These are phyloP conservation scores for Fragaria vesca DNA, from an alignment of 306 rosid genomes.

Conservation along the genomic window DNA sequence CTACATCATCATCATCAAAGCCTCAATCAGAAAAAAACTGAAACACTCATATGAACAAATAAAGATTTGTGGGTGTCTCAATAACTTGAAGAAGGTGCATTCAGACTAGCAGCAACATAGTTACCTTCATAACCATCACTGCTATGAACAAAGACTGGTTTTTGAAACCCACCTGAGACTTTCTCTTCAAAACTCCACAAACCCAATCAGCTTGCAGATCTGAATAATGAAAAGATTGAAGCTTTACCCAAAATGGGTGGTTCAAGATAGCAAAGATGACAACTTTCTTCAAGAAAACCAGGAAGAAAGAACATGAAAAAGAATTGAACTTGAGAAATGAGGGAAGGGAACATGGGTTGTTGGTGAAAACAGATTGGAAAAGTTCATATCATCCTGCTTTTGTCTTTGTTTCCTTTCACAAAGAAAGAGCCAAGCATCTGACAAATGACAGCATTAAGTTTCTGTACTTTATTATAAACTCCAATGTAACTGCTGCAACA, in stretches of 20 bases:
- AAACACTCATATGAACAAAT: not conserved
- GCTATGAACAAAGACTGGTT: conserved; percentile 15
- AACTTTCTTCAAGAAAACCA: conserved; percentile 13
- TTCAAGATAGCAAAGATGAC: conserved; percentile 15
- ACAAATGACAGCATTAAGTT: conserved; percentile 36
- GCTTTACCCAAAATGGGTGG: not conserved
- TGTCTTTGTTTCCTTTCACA: conserved; percentile 27
- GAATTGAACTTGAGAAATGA: conserved; percentile 41
- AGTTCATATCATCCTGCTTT: conserved; percentile 38
- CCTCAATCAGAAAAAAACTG: conserved; percentile 8
- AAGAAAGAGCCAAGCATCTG: conserved; percentile 44
- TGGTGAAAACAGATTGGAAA: conserved; percentile 59
- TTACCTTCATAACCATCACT: conserved; percentile 31
- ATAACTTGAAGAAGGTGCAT: conserved; percentile 19
- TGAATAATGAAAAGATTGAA: conserved; percentile 22
- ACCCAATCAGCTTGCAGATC: conserved; percentile 48
- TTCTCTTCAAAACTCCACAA: conserved; percentile 25
- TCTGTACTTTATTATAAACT: conserved; percentile 23
- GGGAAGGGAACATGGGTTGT: conserved; percentile 50
- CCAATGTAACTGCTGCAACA: conserved; percentile 28
- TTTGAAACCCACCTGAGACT: conserved; percentile 34
- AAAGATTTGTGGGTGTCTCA: not conserved
- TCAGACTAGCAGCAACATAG: conserved; percentile 33
- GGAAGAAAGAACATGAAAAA: not conserved
- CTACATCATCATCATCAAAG: conserved; percentile 25